Evolutionary conservation across 257 asterid species (phyloP).

Genomic region (Gentiana dahurica): DNA sequence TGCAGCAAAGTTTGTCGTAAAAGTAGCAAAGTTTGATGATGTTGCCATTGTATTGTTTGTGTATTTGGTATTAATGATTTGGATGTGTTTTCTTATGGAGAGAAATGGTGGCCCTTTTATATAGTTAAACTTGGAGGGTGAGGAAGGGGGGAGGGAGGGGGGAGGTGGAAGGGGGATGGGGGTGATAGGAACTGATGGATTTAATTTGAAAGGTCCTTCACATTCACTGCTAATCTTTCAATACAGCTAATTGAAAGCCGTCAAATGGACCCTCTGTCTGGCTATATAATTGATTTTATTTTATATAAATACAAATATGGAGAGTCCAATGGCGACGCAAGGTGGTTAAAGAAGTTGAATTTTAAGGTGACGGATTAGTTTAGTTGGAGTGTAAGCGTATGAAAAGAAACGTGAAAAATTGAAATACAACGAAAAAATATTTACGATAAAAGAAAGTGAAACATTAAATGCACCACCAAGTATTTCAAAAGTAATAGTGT

Average conservation of each 20-base stretch:
- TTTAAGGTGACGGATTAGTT: too few relatives aligned
- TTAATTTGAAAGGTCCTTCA: conserved; percentile 19
- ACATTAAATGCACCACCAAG: too few relatives aligned
- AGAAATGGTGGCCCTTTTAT: conserved; percentile 16
- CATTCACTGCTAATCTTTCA: conserved; percentile 16
- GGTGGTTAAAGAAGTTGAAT: too few relatives aligned
- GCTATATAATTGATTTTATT: background rate
- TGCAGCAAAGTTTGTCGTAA: conserved; percentile 12
- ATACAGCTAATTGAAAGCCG: conserved; percentile 62
- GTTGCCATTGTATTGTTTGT: conserved; percentile 17
- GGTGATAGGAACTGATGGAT: conserved; percentile 12
- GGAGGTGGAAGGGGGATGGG: background rate
- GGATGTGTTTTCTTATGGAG: conserved; percentile 3
- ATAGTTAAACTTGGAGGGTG: conserved; percentile 3
- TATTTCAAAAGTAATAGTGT: too few relatives aligned
- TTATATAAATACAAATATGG: too few relatives aligned
- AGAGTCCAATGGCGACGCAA: too few relatives aligned
- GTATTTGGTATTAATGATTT: background rate
- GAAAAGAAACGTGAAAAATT: too few relatives aligned
- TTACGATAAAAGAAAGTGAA: too few relatives aligned
- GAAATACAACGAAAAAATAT: too few relatives aligned
- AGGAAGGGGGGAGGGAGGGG: background rate
- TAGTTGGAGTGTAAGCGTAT: too few relatives aligned
- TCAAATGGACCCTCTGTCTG: conserved; percentile 41
- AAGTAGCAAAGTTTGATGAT: conserved; percentile 2